Conservation (phyloP, 805 yeast genomes). For the Ogataea methylovora region DNA sequence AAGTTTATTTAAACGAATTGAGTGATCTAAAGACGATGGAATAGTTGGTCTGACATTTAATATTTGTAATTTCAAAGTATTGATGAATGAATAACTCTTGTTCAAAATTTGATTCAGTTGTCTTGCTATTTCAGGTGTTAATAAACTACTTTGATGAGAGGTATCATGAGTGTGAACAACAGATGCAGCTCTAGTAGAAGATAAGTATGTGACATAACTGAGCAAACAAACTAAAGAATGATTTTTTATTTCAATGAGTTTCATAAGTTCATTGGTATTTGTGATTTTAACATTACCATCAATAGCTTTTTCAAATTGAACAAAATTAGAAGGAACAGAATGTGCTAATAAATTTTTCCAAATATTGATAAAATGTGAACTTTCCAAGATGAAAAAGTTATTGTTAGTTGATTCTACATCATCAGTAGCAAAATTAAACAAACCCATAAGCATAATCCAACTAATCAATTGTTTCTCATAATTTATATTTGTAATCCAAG, state of each 20-base stretch:
- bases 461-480: constrained; percentile 36
- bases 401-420: constrained; percentile 30
- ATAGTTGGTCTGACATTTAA: constrained; percentile 2
- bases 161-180: constrained; percentile 20
- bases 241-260: constrained; percentile 43
- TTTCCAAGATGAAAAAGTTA: constrained; percentile 43
- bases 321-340: constrained; percentile 34
- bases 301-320: constrained; percentile 21
- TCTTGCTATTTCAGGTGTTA: constrained; percentile 24
- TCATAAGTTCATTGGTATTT: constrained; percentile 25
- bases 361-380: constrained; percentile 49
- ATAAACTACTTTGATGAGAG: constrained; percentile 11
- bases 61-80: constrained; percentile 17
- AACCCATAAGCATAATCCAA: constrained; percentile 59
- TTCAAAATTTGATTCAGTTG: constrained; percentile 23
- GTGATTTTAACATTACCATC: constrained; percentile 23
- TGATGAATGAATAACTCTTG: constrained; percentile 24
- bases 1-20: constrained; percentile 21
- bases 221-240: constrained; percentile 52
- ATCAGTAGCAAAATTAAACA: constrained; percentile 42
- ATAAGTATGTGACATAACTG: constrained; percentile 42
- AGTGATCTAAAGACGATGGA: constrained; percentile 13
- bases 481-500: constrained; percentile 19
- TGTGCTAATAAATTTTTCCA: constrained; percentile 59
- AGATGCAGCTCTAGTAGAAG: constrained; percentile 33